A percentile compares a stretch with the other conserved stretches of the same genome.
Conservation (phyloP, 2,329 filamentous ascomycete genomes). For the Clarireedia monteithiana region DNA sequence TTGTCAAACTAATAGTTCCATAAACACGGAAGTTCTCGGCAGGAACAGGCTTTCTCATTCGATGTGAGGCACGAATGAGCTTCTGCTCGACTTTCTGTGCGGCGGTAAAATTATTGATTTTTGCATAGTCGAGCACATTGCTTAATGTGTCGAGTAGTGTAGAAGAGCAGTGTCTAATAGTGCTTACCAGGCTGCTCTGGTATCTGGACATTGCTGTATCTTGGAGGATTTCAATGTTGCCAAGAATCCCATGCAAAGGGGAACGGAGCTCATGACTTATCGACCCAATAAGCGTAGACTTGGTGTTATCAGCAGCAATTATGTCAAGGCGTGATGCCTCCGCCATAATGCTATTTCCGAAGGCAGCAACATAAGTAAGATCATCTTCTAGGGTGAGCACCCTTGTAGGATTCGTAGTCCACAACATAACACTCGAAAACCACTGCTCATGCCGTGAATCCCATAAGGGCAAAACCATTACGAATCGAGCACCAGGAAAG, state of each 20-base stretch:
- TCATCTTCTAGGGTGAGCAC: slow-evolving; percentile 29
- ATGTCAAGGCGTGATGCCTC: slow-evolving; percentile 45
- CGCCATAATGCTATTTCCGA: slow-evolving; percentile 43
- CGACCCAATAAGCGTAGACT: slow-evolving; percentile 48
- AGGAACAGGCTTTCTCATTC: neutral
- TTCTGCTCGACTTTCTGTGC: neutral
- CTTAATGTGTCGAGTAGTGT: slow-evolving; percentile 32
- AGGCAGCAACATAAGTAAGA: slow-evolving; percentile 32
- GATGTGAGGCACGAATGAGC: neutral
- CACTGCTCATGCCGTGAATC: slow-evolving; percentile 35
- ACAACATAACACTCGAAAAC: slow-evolving; percentile 40
- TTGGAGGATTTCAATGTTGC: slow-evolving; percentile 40
- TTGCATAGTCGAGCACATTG: slow-evolving; percentile 33
- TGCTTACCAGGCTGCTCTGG: slow-evolving; percentile 28
- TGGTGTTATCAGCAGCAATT: slow-evolving; percentile 39
- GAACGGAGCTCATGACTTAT: slow-evolving; percentile 50
- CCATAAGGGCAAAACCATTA: slow-evolving; percentile 41
- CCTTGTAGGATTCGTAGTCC: slow-evolving; percentile 35
- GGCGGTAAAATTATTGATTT: slow-evolving; percentile 22
- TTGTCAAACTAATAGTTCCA: slow-evolving; percentile 16
- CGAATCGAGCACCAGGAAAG: slow-evolving; percentile 36
- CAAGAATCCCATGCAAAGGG: slow-evolving; percentile 48
- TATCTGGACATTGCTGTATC: slow-evolving; percentile 32
- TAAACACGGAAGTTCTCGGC: neutral
- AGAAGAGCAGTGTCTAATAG: slow-evolving; percentile 28